Evolutionary conservation across 78 protist species (phyloP), one percentile per base, ranked within the genome.

Genomic region (Salpingoeca rosetta): DNA sequence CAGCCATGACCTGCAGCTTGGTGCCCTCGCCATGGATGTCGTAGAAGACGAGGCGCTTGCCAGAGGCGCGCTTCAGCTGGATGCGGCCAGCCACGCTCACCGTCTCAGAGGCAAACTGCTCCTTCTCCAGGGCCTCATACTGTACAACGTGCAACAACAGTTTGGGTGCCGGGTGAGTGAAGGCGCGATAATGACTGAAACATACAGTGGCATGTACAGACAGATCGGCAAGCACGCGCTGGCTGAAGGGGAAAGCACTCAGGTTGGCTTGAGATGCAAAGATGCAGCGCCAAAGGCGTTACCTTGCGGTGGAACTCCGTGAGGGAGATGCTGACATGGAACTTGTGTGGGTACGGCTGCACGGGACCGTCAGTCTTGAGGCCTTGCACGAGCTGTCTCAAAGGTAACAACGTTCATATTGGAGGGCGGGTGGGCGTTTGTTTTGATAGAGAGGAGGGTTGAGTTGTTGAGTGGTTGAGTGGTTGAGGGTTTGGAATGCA

Each of bases 311-410:
- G 91, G 65, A 88, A 95, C 44, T 88, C 92, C 77, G 90, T 85
- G 38, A 93, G 39, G 36, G 79, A 28, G 57, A 83, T 80, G 39
- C 86, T 39, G 36, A 88, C 88, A 45, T 82, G 74, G 89, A 91
- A 94, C 91, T 92, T 92, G 89, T 94, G 97, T 40, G 97, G 97
- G 90, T 92, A 92, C 36, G 93, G 88, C 27, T 82, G 27, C 37
- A 39, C 76, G 57, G 76, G 28, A 17, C 90, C 87, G 24, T 27
- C 72, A 24, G 80, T 81, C 65, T 73, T 10, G 72, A 78, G 27
- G 39, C 26, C 38, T 22, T 45, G 22, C 36, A 87, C 35, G 40
- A 1, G 41, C 42, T 11, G 28, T n/a, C n/a, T n/a, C n/a, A n/a
- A n/a, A n/a, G n/a, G n/a, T n/a, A n/a, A n/a, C n/a, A n/a, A n/a